These are phyloP conservation scores for Dactylellina sp. DNA, from an alignment of 2,329 filamentous ascomycete species.

Conservation along the genomic window DNA sequence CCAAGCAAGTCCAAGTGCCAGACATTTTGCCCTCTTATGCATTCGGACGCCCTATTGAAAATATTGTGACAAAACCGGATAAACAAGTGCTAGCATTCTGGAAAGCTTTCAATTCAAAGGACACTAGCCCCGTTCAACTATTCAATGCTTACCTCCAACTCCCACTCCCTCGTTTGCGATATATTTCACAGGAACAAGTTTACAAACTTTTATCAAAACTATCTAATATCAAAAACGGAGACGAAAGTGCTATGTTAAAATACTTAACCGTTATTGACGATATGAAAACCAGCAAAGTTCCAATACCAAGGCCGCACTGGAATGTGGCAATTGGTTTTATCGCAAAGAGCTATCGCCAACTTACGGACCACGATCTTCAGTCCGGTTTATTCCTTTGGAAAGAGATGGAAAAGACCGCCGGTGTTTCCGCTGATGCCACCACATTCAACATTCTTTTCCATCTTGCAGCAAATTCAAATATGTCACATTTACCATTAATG, in stretches of 20 bases:
- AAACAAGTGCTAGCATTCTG: conserved; percentile 29
- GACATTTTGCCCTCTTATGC: background rate
- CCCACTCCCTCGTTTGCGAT: conserved; percentile 62
- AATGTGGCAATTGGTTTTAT: conserved; percentile 84
- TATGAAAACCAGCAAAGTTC: conserved; percentile 78
- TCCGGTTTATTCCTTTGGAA: conserved; percentile 82
- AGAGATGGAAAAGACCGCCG: conserved; percentile 83
- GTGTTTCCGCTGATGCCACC: conserved; percentile 75
- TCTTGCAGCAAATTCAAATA: conserved; percentile 84
- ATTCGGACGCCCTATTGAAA: background rate
- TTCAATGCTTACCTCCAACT: conserved; percentile 63
- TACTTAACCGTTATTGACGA: conserved; percentile 88
- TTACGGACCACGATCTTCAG: conserved; percentile 73
- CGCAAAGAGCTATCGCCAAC: conserved; percentile 74
- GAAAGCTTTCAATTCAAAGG: conserved; percentile 36
- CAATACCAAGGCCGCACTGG: conserved; percentile 78
- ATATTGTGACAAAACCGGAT: background rate
- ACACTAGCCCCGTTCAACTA: conserved; percentile 57
- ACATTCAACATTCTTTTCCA: conserved; percentile 96
- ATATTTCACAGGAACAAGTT: conserved; percentile 69
- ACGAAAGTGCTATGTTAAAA: conserved; percentile 76
- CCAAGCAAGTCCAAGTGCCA: background rate
- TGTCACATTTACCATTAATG: conserved; percentile 84
- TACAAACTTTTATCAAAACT: conserved; percentile 76
- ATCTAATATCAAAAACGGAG: conserved; percentile 72